phyloP scores from a whole-genome alignment of 495 filamentous ascomycete species.

The Podospora didyma region DNA sequence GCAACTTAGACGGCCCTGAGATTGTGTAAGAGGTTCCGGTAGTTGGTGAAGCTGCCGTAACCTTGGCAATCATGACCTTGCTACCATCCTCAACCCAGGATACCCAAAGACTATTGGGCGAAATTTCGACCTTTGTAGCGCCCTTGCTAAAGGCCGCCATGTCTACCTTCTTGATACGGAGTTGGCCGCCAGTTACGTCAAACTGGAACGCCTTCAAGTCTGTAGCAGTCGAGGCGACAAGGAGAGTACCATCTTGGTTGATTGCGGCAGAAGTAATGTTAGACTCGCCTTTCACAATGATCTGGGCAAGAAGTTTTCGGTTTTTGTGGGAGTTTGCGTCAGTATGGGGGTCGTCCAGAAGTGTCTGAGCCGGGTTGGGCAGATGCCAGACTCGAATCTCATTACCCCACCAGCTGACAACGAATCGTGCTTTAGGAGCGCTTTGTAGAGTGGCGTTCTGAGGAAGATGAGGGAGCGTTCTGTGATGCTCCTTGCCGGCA shows the following conservation, averaged over 20 bases:
- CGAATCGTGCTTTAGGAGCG: slow-evolving; percentile 62
- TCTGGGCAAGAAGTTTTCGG: slow-evolving; percentile 61
- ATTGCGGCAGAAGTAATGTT: slow-evolving; percentile 80
- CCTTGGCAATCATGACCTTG: slow-evolving; percentile 67
- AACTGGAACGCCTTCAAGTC: slow-evolving; percentile 79
- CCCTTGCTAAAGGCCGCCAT: slow-evolving; percentile 40
- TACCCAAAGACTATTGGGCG: slow-evolving; percentile 68
- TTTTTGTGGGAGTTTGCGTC: slow-evolving; percentile 37
- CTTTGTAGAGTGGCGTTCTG: slow-evolving; percentile 69
- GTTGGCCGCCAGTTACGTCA: slow-evolving; percentile 33
- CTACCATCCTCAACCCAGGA: slow-evolving; percentile 77
- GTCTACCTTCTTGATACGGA: slow-evolving; percentile 27
- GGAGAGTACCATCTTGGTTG: slow-evolving; percentile 65
- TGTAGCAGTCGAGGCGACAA: slow-evolving; percentile 71
- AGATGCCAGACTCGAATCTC: slow-evolving; percentile 83
- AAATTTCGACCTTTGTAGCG: slow-evolving; percentile 70
- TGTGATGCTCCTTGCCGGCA: slow-evolving; percentile 76
- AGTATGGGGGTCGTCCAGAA: slow-evolving; percentile 36
- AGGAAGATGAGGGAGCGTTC: slow-evolving; percentile 72
- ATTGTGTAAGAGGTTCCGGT: slow-evolving; percentile 38
- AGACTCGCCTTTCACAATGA: slow-evolving; percentile 78
- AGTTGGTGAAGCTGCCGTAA: slow-evolving; percentile 42
- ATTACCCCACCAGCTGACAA: slow-evolving; percentile 92
- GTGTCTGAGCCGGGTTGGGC: slow-evolving; percentile 41
- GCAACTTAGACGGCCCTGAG: slow-evolving; percentile 48